Conservation (phyloP, 345 rosid species). For the Populus simonii region DNA sequence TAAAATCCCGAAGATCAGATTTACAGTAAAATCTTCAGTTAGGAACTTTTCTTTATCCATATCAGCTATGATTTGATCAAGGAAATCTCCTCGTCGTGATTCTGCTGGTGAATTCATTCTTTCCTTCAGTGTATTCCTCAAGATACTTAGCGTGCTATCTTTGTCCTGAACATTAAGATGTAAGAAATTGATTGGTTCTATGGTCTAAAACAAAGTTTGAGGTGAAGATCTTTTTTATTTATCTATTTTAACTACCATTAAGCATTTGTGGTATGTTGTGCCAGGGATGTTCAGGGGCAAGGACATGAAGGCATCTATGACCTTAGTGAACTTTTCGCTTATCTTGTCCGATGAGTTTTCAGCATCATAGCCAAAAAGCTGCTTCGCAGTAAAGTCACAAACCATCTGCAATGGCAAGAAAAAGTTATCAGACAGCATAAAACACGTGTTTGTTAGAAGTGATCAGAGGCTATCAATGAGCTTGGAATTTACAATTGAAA, state of each 20-base stretch:
- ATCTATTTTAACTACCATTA: constrained; percentile 16
- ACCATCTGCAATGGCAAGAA: constrained; percentile 25
- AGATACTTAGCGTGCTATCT: not conserved
- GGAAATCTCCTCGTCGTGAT: constrained; percentile 16
- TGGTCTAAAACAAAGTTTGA: not conserved
- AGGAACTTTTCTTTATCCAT: constrained; percentile 24
- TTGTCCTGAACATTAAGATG: constrained; percentile 3
- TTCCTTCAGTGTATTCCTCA: constrained; percentile 1
- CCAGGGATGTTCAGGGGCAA: constrained; percentile 39
- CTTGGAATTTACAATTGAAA: not conserved
- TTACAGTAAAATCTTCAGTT: constrained; percentile 24
- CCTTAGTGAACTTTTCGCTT: not conserved
- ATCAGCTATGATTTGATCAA: constrained; percentile 23
- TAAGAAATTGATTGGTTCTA: not conserved
- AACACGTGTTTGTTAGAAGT: not conserved
- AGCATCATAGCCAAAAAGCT: constrained; percentile 27
- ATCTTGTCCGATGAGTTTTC: constrained; percentile 11
- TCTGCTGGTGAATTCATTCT: constrained; percentile 13
- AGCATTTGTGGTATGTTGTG: constrained; percentile 24
- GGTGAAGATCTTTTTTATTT: not conserved
- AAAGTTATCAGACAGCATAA: not conserved
- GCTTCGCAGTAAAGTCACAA: constrained; percentile 19
- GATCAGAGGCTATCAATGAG: not conserved
- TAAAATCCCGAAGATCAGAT: constrained; percentile 8
- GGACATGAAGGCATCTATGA: constrained; percentile 28